Percentiles rank a stretch among this genome's conserved stretches.
phyloP scores from a whole-genome alignment of 371 early-diverging fungal genomes.

The Parasitella parasitica region DNA sequence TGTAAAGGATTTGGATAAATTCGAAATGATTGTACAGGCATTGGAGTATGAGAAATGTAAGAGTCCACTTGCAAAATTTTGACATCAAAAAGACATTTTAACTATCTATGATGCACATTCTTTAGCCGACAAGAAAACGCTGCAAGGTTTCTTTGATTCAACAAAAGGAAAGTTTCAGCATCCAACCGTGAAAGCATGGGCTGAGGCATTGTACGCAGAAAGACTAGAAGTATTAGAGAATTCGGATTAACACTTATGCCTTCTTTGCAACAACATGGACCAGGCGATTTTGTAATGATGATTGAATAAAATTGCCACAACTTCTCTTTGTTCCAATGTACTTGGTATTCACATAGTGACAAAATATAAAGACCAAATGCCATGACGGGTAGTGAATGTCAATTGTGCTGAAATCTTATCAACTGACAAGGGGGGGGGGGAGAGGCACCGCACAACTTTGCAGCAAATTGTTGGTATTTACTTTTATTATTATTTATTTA shows the following conservation, averaged over 20 bases:
- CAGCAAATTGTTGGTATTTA: no score
- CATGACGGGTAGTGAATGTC: not conserved
- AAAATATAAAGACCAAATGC: not conserved
- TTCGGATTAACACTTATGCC: not conserved
- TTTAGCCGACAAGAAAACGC: constrained; percentile 61
- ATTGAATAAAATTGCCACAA: not conserved
- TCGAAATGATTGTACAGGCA: constrained; percentile 94
- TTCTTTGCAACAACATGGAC: not conserved
- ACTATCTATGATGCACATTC: not conserved
- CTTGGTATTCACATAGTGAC: not conserved
- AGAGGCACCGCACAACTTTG: no score
- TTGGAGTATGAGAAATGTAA: constrained; percentile 87
- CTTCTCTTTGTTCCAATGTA: not conserved
- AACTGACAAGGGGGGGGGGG: no score
- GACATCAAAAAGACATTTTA: no score
- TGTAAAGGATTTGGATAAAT: constrained; percentile 92
- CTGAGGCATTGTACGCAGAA: constrained; percentile 71
- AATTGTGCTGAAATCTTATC: no score
- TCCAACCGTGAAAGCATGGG: constrained; percentile 83
- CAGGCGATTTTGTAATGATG: not conserved
- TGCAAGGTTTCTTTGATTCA: constrained; percentile 81
- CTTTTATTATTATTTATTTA: no score
- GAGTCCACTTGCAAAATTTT: not conserved
- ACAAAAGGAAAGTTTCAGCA: constrained; percentile 79
- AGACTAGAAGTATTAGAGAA: constrained; percentile 41